Percentiles rank a stretch among this genome's conserved stretches.
phyloP scores from a whole-genome alignment of 2,329 filamentous ascomycete species.

The Alternaria triticina region DNA sequence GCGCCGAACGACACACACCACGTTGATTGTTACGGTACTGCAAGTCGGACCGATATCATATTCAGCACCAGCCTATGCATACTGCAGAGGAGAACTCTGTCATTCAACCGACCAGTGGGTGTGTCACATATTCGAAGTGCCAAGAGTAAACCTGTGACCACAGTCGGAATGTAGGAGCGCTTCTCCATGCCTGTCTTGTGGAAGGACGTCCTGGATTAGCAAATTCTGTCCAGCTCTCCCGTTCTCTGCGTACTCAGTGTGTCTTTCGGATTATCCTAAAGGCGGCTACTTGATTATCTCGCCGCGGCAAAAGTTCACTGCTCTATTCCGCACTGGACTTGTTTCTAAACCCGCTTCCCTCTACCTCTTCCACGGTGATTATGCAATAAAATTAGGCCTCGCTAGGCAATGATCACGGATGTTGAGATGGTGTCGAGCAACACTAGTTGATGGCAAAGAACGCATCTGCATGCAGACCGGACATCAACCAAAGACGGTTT shows the following conservation, averaged over 20 bases:
- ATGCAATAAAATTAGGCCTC: not conserved
- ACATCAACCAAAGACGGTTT: not conserved
- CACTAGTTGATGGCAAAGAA: not conserved
- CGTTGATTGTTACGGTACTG: not conserved
- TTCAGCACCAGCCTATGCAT: not conserved
- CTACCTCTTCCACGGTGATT: not conserved
- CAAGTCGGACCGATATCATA: not conserved
- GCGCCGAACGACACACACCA: not conserved
- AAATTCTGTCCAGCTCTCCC: not conserved
- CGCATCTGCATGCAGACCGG: not conserved
- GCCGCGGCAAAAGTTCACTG: not conserved
- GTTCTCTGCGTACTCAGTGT: not conserved
- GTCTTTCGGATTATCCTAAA: not conserved
- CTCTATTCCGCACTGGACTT: not conserved
- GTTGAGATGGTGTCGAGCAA: not conserved
- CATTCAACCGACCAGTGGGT: not conserved
- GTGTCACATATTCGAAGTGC: not conserved
- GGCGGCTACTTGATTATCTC: not conserved
- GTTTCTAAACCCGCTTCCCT: not conserved
- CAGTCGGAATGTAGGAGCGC: not conserved
- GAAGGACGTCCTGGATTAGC: too few species aligned
- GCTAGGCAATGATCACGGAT: not conserved
- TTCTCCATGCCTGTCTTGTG: not conserved
- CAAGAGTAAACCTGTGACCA: not conserved
- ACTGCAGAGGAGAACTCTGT: not conserved